Percentiles rank a stretch among this genome's conserved stretches.
These are phyloP conservation scores for Paspalum vaginatum DNA, from an alignment of 176 grass and related monocot genomes.

Conservation along the genomic window DNA sequence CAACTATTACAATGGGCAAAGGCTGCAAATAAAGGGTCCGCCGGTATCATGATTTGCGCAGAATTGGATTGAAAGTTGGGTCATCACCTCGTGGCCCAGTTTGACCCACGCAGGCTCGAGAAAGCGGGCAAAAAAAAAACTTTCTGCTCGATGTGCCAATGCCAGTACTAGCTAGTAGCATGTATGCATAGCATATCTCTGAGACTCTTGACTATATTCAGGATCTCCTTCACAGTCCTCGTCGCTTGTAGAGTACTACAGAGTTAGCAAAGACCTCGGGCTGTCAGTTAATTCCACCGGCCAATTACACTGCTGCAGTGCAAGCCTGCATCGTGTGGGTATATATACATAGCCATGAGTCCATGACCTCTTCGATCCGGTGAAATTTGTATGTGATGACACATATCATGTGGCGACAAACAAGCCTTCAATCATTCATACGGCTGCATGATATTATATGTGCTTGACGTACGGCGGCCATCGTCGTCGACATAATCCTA, in stretches of 20 bases:
- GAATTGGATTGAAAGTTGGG: slow-evolving; percentile 49
- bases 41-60: slow-evolving; percentile 46
- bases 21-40: slow-evolving; percentile 42
- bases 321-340: neutral
- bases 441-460: neutral
- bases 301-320: neutral
- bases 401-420: neutral
- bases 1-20: slow-evolving; percentile 33
- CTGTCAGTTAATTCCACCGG: neutral
- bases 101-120: slow-evolving; percentile 23
- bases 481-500: neutral
- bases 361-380: neutral
- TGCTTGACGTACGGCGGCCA: neutral
- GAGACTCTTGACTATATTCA: neutral
- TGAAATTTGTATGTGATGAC: neutral
- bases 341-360: neutral
- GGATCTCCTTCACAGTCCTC: slow-evolving; percentile 18
- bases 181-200: neutral
- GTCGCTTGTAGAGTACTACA: neutral
- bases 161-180: neutral
- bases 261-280: neutral
- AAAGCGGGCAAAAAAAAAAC: slow-evolving; percentile 37
- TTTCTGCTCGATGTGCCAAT: slow-evolving; percentile 25
- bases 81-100: slow-evolving; percentile 36
- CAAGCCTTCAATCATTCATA: slow-evolving; percentile 2